Evolutionary conservation across 305 asterid genomes (phyloP), one percentile per base, ranked within the genome.

Genomic region (Fraxinus baroniana): DNA sequence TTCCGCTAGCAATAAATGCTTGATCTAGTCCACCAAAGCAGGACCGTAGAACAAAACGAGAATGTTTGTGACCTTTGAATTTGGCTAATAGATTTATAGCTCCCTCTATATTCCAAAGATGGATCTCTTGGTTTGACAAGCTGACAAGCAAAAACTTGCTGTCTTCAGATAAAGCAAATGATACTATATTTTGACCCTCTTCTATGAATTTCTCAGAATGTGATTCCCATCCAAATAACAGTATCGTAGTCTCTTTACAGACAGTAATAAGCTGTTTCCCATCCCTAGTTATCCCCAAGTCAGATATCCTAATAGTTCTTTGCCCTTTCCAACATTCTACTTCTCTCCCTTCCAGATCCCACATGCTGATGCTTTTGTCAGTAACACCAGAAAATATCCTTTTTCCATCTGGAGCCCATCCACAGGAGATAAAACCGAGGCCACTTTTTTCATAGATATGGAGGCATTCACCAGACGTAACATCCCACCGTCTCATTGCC

Each of bases 341-440:
- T 87, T 93, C 97, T 82, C 89, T 95, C 77, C 99, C 98, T 18
- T 89, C 97, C 77, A 89, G 83, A 84, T 92, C 95, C 99, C 99
- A 95, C 97, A 89, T 86, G 85, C 74, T 85, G 83, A 95, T 88
- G 84, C 97, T 95, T 87, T 87, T 91, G 88, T 95, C 97, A 80
- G 90, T 88, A 49, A 84, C 88, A 83, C 98, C 95, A 18, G 90
- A 83, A 81, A 89, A 94, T 81, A 95, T 82, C 77, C 87, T 86
- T 85, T 86, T 86, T 76, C 97, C 97, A 74, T 95, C 93, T 3
- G 93, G 92, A 79, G 90, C 89, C 99, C 99, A 95, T 17, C 84
- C 95, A 82, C 97, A 95, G 24, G 99, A 95, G 78, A 94, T 87
- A 80, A 93, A 78, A 86, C 97, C 97, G 52, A 90, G 84, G 71